phyloP scores from a whole-genome alignment of 768 basidiomycete species.

The Vararia minispora region DNA sequence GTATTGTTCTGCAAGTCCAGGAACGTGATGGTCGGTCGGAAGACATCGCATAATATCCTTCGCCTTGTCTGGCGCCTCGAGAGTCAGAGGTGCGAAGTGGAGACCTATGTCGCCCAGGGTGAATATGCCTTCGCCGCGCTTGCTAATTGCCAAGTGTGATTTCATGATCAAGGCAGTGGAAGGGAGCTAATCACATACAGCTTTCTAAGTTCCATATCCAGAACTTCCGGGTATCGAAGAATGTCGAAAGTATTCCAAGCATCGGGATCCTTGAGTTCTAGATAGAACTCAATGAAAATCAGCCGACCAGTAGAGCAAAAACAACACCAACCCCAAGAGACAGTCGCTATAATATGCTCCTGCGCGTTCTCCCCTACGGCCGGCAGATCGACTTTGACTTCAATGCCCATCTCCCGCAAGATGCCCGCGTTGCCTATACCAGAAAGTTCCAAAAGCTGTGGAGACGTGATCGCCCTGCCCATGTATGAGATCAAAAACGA shows the following conservation, averaged over 20 bases:
- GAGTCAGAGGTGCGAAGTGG: conserved; percentile 5
- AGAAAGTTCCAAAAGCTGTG: conserved; percentile 24
- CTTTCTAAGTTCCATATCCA: no score
- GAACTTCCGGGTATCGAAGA: no score
- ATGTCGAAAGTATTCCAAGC: no score
- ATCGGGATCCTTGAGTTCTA: no score
- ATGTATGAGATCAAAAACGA: background rate
- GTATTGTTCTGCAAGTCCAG: conserved; percentile 17
- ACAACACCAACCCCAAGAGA: no score
- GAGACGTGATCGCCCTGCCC: conserved; percentile 5
- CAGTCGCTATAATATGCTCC: conserved; percentile 10
- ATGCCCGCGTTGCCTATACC: conserved; percentile 52
- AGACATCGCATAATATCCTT: no score
- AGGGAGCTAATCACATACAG: no score
- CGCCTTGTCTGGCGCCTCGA: background rate
- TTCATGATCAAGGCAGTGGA: background rate
- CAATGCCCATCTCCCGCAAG: conserved; percentile 36
- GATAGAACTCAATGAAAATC: background rate
- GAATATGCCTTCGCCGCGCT: background rate
- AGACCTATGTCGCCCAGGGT: background rate
- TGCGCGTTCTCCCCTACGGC: conserved; percentile 59
- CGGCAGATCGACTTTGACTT: conserved; percentile 48
- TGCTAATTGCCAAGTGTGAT: background rate
- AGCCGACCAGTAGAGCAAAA: background rate
- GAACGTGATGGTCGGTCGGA: background rate